These are phyloP conservation scores for Trichophyton mentagrophytes DNA, from an alignment of 2,329 filamentous ascomycete species.

Conservation along the genomic window DNA sequence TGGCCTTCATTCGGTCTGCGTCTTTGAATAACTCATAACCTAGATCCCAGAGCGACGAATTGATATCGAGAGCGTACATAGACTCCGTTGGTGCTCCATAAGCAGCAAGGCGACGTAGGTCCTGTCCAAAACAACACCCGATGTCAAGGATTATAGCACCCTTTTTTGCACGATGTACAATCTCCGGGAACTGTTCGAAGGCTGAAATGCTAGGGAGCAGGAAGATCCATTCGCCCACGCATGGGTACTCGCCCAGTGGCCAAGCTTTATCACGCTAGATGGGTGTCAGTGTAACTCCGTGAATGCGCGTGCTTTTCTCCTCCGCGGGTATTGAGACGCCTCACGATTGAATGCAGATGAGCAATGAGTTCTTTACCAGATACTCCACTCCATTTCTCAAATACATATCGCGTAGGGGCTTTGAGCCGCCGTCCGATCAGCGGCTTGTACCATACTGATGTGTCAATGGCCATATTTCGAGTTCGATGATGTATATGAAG, in stretches of 20 bases:
- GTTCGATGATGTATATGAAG: not conserved
- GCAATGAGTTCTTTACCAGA: not conserved
- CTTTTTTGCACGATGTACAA: constrained; percentile 4
- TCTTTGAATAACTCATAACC: constrained; percentile 55
- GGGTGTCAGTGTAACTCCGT: not conserved
- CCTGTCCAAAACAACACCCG: constrained; percentile 41
- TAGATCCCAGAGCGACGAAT: constrained; percentile 41
- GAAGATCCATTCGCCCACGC: constrained; percentile 5
- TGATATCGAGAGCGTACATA: constrained; percentile 41
- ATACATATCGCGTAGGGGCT: not conserved
- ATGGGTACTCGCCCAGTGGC: constrained; percentile 2
- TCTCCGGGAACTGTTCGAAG: constrained; percentile 6
- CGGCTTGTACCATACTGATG: constrained; percentile 3
- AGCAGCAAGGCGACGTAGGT: constrained; percentile 38
- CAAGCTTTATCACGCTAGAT: constrained; percentile 3
- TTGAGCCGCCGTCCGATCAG: constrained; percentile 2
- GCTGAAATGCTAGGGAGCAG: constrained; percentile 1
- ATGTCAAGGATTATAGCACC: constrained; percentile 33
- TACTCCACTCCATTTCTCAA: constrained; percentile 4
- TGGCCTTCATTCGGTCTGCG: constrained; percentile 33
- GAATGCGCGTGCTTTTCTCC: not conserved
- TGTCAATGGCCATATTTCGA: not conserved
- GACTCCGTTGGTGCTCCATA: constrained; percentile 39
- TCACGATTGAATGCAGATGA: constrained; percentile 3
- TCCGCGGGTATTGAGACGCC: not conserved